Base-by-base conservation (phyloP, 1,284 basidiomycete genomes). In the Rhodofomes roseus region DNA sequence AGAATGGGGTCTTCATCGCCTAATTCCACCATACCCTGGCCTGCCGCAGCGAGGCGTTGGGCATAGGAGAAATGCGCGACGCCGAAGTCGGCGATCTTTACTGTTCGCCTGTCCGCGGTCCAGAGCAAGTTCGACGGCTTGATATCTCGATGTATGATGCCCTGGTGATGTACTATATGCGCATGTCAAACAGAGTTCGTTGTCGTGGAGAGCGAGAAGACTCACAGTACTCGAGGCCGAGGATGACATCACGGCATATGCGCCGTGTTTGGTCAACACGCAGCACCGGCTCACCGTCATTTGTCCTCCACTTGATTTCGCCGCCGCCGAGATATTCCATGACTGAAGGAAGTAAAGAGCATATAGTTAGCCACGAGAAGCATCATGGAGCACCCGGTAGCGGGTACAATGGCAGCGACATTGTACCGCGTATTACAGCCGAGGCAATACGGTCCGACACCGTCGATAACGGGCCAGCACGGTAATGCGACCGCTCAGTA, bases 61-160 rank as follows among this genome's bases (percentile, higher is more conserved):
- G 92, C 92, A 66, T 93, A 90, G 8, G 93, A 96, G 73, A 96
- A 95, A 73, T 97, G 95, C 9, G 95, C 96, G 58, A 97, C 95
- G 58, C 97, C 96, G 75, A 99, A 99, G 76, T 96, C 94, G 23
- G 92, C 95, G 63, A 99, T 99, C 76, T 99, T 99, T 77, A 98
- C 95, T 59, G 83, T 86, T 60, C 82, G 81, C 51, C 89, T 86
- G 74, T 95, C 89, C 37, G 82, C 81, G 18, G 92, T 91, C 86
- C 92, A 95, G 18, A 99, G 83, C 37, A 99, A 85, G 73, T 99
- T 99, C 60, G 94, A 95, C 12, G 97, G 97, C 74, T 99, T 99
- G 79, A 99, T 98, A 75, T 99, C 97, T 60, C 97, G 93, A 76
- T 99, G 97, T 56, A 99, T 98, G 74, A 99, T 98, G 39, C 96